Base-by-base conservation (phyloP, 1,139 yeast genomes). In the Blastobotrys persicus region DNA sequence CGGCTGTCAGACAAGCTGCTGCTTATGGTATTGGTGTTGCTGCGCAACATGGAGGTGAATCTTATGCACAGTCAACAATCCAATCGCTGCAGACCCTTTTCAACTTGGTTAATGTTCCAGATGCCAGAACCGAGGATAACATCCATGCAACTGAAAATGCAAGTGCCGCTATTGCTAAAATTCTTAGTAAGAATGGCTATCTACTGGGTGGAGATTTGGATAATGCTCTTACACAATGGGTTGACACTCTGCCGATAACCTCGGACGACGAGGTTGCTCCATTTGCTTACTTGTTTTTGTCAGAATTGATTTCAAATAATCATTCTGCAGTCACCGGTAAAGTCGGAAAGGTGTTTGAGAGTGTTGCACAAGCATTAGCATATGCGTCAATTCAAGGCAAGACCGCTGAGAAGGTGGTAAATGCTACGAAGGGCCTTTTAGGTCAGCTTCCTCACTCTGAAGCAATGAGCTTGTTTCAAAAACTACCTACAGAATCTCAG, bases 211-310 rank as follows among this genome's bases (percentile, higher is more conserved):
- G 56, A 2, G 85, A 88, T 38, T 70, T 82, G 54, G 81, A 85
- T 58, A 74, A 77, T 23, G 78, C 86, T 17, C 72, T 88, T 47
- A 77, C 75, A 33, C 85, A 80, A 56, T 92, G 98, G 98, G 73
- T 92, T 49, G 77, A 78, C 55, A 78, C 89, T 12, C 77, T 92
- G 59, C 98, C 98, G 26, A 78, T 91, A 43, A 70, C 83, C 16
- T 85, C 83, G 59, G 97, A 92, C 67, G 87, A 83, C 41, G 94
- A 87, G 59, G 95, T 95, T 6, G 97, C 98, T 1, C 83, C 89
- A n/a, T 88, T 76, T 67, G 83, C 89, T 20, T 92, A 88, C 69
- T 74, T 78, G 57, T 91, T 88, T 66, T 75, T 92, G 61, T 73
- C 83, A 26, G 87, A 85, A 55, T 74, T 92, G 60, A 83, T 91